A percentile compares a stretch with the other conserved stretches of the same genome.
Conservation (phyloP, 108 stramenopile species). For the Skeletonema menzelii region DNA sequence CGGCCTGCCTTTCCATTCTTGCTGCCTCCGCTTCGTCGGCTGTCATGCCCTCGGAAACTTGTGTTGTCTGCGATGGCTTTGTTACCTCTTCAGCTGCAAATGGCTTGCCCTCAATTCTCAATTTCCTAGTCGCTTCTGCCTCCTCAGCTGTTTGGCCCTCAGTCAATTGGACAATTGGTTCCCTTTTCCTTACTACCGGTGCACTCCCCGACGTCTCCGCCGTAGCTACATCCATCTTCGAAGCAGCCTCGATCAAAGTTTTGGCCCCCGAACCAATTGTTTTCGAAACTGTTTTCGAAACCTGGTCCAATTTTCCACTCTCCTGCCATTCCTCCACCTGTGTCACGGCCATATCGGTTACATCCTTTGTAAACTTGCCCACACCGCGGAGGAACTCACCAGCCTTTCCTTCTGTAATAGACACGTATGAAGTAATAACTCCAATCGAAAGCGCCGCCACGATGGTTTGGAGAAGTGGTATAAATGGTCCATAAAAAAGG, state of each 20-base stretch:
- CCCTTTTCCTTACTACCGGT: neutral
- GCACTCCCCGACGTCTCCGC: neutral
- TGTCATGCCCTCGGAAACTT: conserved; percentile 4
- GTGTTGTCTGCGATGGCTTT: conserved; percentile 6
- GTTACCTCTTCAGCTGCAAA: conserved; percentile 9
- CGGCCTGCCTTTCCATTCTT: neutral
- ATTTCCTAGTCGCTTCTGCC: conserved; percentile 7
- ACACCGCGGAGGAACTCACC: conserved; percentile 59
- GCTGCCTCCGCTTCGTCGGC: conserved; percentile 15
- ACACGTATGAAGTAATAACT: conserved; percentile 53
- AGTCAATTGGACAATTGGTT: conserved; percentile 7
- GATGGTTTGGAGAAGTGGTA: conserved; percentile 16
- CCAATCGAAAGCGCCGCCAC: conserved; percentile 48
- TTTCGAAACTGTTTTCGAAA: neutral
- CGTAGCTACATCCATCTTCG: neutral
- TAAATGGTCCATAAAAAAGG: conserved; percentile 12
- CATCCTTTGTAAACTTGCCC: conserved; percentile 55
- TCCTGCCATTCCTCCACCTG: conserved; percentile 16
- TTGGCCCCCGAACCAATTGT: neutral
- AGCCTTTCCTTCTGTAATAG: conserved; percentile 49
- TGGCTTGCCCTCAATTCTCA: conserved; percentile 2
- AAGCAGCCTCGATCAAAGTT: neutral
- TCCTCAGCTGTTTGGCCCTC: conserved; percentile 24
- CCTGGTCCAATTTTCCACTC: conserved; percentile 5
- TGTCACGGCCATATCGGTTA: conserved; percentile 24